Percentiles rank a stretch among this genome's conserved stretches.
Evolutionary conservation across 495 filamentous ascomycete species (phyloP).

Genomic region (Trichoderma parareesei): DNA sequence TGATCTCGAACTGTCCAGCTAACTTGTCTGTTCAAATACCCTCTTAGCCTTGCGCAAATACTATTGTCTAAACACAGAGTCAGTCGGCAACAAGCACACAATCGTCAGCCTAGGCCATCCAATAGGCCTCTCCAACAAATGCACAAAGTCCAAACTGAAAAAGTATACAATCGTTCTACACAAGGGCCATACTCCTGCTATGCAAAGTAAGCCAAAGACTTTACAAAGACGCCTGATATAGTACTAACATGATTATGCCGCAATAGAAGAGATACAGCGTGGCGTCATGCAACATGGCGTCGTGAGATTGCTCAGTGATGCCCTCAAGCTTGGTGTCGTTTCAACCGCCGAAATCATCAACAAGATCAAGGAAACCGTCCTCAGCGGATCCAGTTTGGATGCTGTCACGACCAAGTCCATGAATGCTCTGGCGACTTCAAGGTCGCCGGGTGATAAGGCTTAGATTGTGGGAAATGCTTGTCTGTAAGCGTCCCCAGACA

Average conservation of each 20-base stretch:
- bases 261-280: conserved; percentile 23
- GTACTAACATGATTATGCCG: not conserved
- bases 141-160: conserved; percentile 23
- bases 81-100: conserved; percentile 24
- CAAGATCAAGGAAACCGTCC: conserved; percentile 25
- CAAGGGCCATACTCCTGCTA: conserved; percentile 24
- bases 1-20: not conserved
- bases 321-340: conserved; percentile 24
- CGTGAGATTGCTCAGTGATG: conserved; percentile 25
- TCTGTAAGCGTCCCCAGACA: not conserved
- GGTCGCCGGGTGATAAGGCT: not conserved
- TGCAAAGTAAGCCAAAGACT: conserved; percentile 23
- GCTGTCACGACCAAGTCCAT: conserved; percentile 26
- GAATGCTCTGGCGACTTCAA: conserved; percentile 16
- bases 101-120: conserved; percentile 31
- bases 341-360: conserved; percentile 28
- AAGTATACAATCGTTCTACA: conserved; percentile 30
- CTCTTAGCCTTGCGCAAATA: conserved; percentile 20
- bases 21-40: not conserved
- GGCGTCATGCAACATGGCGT: conserved; percentile 27
- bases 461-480: not conserved
- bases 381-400: conserved; percentile 24
- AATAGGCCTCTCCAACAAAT: conserved; percentile 25
- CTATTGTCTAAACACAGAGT: conserved; percentile 23
- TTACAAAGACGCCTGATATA: not conserved